Evolutionary conservation across 179 eudicot genomes (phyloP), one percentile per base, ranked within the genome.

Genomic region (Corrigiola litoralis): DNA sequence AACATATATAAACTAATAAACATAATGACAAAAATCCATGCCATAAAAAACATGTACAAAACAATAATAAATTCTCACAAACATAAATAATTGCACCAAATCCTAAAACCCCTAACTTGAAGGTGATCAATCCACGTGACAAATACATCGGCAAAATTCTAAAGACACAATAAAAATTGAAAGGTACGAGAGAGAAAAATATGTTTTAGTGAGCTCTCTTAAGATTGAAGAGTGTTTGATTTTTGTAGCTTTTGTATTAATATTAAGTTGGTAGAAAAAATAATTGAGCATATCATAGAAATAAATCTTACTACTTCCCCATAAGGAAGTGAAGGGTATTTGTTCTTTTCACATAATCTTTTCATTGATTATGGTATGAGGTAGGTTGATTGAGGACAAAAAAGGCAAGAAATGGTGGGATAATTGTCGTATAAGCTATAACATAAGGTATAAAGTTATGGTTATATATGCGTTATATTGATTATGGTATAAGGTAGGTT

Each of bases 211-310:
- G 3, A 11, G n/a, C 40, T 13, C 14, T 32, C 13, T 54, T 16
- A 16, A 10, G 13, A 6, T 28, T 36, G 23, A 2, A 46, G 49
- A 11, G 44, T 64, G 60, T 36, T 37, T 38, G 55, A 34, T 13
- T 18, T 16, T 47, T 7, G 44, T 34, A 5, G 17, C 28, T 21
- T 14, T 58, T 33, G 25, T 16, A 17, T 36, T 10, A 23, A 38
- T 44, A 29, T 47, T 33, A 29, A 56, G 47, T 66, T 45, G 77
- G 72, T 73, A 37, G 17, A 63, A 40, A 47, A 17, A 37, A 42
- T 14, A 60, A 34, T 32, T 29, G 41, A 59, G 13, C 10, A 7
- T 1, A 5, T 4, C 14, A 31, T 3, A 42, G 13, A 14, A 3
- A 31, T 56, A 24, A 13, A 21, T 3, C 14, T 18, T 31, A 46